Conservation (phyloP, 805 yeast genomes). For the Brettanomyces bruxellensis region DNA sequence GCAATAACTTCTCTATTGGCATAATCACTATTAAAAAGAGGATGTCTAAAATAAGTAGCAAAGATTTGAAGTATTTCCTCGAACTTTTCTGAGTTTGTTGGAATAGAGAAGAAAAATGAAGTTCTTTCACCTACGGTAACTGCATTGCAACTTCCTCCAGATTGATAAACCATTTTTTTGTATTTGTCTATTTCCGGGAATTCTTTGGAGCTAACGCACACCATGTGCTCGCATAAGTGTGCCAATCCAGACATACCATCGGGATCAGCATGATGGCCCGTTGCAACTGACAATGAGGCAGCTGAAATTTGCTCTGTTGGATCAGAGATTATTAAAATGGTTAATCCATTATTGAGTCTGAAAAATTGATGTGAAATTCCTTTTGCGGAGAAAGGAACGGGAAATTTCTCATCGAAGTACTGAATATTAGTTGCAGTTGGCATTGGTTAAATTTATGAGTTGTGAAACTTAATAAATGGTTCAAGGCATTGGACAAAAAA, state of each 20-base stretch:
- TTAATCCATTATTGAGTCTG: slow-evolving; percentile 58
- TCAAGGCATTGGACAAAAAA: too few species aligned
- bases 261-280: slow-evolving; percentile 82
- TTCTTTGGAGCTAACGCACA: slow-evolving; percentile 46
- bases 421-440: too few species aligned
- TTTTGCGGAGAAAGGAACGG: slow-evolving; percentile 8
- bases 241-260: slow-evolving; percentile 68
- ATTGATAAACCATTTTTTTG: slow-evolving; percentile 31
- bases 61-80: slow-evolving; percentile 33
- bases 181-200: slow-evolving; percentile 41
- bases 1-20: slow-evolving; percentile 48
- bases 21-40: slow-evolving; percentile 35
- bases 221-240: slow-evolving; percentile 79
- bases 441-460: too few species aligned
- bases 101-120: slow-evolving; percentile 53
- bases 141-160: slow-evolving; percentile 59
- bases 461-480: too few species aligned
- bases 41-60: slow-evolving; percentile 40
- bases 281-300: slow-evolving; percentile 63
- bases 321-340: slow-evolving; percentile 66
- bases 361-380: slow-evolving; percentile 35
- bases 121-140: slow-evolving; percentile 62
- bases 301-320: slow-evolving; percentile 56
- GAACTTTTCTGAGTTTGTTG: slow-evolving; percentile 23
- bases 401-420: background rate